A percentile compares a stretch with the other conserved stretches of the same genome.
phyloP scores from a whole-genome alignment of 106 monocot species.

The Dendrobium nobile region DNA sequence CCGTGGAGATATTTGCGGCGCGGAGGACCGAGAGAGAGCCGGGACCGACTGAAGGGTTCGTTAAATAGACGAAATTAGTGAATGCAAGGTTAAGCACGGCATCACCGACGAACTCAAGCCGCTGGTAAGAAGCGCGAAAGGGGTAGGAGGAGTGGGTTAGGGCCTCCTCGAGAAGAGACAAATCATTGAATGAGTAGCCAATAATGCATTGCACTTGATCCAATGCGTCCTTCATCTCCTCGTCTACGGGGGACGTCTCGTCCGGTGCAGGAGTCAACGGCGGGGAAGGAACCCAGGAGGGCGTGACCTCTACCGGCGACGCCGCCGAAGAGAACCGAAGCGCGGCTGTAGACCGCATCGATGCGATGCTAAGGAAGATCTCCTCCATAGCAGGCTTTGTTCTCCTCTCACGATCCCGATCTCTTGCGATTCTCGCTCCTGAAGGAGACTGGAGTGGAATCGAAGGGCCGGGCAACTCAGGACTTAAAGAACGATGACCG shows the following conservation, averaged over 20 bases:
- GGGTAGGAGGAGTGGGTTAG: slow-evolving; percentile 37
- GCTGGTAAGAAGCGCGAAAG: slow-evolving; percentile 21
- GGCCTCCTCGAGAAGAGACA: slow-evolving; percentile 26
- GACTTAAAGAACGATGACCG: too few relatives aligned
- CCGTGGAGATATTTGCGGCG: slow-evolving; percentile 32
- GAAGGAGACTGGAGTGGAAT: not conserved
- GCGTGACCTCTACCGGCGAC: not conserved
- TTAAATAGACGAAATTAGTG: slow-evolving; percentile 28
- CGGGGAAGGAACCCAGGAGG: not conserved
- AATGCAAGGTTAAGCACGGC: slow-evolving; percentile 28
- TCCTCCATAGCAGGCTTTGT: not conserved
- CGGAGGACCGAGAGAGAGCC: slow-evolving; percentile 27
- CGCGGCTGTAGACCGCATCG: not conserved
- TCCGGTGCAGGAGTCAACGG: not conserved
- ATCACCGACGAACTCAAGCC: slow-evolving; percentile 47
- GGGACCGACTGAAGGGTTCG: slow-evolving; percentile 15
- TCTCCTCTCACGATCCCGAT: not conserved
- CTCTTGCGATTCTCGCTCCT: not conserved
- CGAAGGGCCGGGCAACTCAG: not conserved
- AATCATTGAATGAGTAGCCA: slow-evolving; percentile 26
- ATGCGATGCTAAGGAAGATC: not conserved
- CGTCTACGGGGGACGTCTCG: not conserved
- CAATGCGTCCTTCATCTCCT: slow-evolving; percentile 8
- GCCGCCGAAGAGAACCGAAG: not conserved
- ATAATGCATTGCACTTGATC: slow-evolving; percentile 17